Base-by-base conservation (phyloP, 2,329 filamentous ascomycete species). In the Ophiostoma sp. region DNA sequence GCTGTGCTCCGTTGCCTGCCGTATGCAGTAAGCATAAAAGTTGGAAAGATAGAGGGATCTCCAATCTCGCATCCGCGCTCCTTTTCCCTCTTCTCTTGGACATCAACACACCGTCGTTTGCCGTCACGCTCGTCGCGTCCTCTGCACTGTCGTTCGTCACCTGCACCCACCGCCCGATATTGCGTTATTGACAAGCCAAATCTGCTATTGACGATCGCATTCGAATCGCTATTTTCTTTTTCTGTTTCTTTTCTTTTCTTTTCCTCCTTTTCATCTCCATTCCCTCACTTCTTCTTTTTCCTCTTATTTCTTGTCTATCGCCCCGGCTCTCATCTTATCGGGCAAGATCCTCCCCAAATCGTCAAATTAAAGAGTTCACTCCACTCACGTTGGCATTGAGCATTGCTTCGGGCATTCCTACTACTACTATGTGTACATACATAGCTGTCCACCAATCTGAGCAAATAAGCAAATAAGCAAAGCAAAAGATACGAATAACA, bases 311-410 rank as follows among this genome's bases (percentile, higher is more conserved):
- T 31, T n/a, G 39, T 41, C n/a, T 27, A 15, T 62, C 57, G 44
- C 67, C 48, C 36, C 13, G 35, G 27, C 35, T 41, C n/a, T 66
- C 11, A 17, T 39, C 57, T 41, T 31, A 52, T 69, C 31, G 44
- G 11, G 23, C 52, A 57, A 27, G 52, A 57, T 57, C 23, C 41
- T 54, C 39, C n/a, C 65, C 62, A 23, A 62, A 62, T 15, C 27
- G 23, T 10, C 62, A 69, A 52, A 54, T 27, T 65, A 52, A n/a
- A 31, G 27, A 31, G 27, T 31, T 31, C 27, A 57, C 67, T 62
- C 57, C 57, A 62, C 57, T 27, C 27, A 33, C 57, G 35, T 62
- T 60, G 57, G 57, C 27, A 62, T 48, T 48, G 20, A 48, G 44
- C 44, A 48, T 48, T 48, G 44, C 44, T 48, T 48, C 20, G 17